Conservation (phyloP, 768 basidiomycete genomes). For the Melanogaster broomeanus region DNA sequence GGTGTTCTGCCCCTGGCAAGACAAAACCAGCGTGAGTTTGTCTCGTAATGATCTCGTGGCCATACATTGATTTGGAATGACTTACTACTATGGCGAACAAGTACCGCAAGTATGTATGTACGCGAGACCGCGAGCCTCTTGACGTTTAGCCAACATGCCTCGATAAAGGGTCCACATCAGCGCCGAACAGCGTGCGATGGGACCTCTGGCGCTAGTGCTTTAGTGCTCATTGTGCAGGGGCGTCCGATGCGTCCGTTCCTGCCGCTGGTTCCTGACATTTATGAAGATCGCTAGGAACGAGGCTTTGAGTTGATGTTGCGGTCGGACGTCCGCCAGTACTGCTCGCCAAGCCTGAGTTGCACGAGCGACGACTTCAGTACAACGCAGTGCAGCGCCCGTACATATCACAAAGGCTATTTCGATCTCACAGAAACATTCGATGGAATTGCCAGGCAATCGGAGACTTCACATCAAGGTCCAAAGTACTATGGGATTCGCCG, state of each 20-base stretch:
- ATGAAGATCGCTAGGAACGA: neutral
- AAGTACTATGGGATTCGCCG: constrained; percentile 5
- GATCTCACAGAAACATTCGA: too few relatives aligned
- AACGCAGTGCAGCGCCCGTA: neutral
- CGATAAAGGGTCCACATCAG: too few relatives aligned
- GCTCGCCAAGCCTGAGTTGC: too few relatives aligned
- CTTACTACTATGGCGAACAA: neutral
- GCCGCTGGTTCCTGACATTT: too few relatives aligned
- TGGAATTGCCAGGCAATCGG: constrained; percentile 12
- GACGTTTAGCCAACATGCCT: neutral
- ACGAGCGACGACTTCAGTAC: neutral
- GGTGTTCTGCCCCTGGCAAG: neutral
- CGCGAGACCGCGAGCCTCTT: neutral
- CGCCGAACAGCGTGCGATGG: neutral
- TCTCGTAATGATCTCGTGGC: neutral
- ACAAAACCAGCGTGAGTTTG: neutral
- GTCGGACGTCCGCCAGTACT: neutral
- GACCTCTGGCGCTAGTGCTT: neutral
- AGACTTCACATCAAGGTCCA: constrained; percentile 9
- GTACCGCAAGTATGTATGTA: too few relatives aligned
- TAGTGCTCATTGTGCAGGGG: neutral
- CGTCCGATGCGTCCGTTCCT: neutral
- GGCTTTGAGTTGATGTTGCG: neutral
- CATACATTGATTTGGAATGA: neutral
- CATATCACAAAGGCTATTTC: neutral